Evolutionary conservation across 1,284 basidiomycete species (phyloP).

Genomic region (Microbotryomycetes sp.): DNA sequence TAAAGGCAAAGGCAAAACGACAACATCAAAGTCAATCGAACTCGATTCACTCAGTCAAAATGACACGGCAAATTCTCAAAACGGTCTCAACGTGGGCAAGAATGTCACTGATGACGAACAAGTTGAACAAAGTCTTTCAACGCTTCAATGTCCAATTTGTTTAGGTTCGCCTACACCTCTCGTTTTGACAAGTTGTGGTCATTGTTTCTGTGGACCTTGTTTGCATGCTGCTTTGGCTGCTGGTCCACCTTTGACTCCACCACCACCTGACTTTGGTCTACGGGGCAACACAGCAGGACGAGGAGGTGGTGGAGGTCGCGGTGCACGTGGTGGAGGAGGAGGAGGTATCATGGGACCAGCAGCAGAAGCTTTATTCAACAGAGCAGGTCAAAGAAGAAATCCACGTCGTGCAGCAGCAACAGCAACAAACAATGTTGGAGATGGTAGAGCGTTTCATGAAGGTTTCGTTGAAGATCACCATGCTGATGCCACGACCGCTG

Average conservation of each 20-base stretch:
- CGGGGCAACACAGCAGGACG: neutral
- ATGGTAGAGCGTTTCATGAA: neutral
- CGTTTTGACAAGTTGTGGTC: slow-evolving; percentile 34
- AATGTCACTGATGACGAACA: too few species aligned
- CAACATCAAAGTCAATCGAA: neutral
- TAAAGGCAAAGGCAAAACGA: neutral
- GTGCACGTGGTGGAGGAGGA: neutral
- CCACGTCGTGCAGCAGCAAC: neutral
- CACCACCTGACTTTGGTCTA: slow-evolving; percentile 1
- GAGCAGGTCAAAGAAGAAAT: neutral
- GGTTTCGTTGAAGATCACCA: neutral
- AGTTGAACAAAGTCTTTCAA: too few species aligned
- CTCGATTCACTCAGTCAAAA: neutral
- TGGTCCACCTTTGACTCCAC: slow-evolving; percentile 25
- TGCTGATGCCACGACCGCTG: neutral
- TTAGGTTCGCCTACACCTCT: slow-evolving; percentile 33
- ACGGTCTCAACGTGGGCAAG: too few species aligned
- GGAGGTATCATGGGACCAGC: too few species aligned
- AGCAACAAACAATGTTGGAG: neutral
- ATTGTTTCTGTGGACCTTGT: slow-evolving; percentile 34
- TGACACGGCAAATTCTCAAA: too few species aligned
- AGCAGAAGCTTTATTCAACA: neutral
- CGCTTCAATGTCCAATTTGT: slow-evolving; percentile 35
- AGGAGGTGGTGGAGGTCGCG: neutral
- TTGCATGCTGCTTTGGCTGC: slow-evolving; percentile 27